A percentile compares a stretch with the other conserved stretches of the same genome.
Conservation (phyloP, 768 basidiomycete species). For the Termitomyces sp. region DNA sequence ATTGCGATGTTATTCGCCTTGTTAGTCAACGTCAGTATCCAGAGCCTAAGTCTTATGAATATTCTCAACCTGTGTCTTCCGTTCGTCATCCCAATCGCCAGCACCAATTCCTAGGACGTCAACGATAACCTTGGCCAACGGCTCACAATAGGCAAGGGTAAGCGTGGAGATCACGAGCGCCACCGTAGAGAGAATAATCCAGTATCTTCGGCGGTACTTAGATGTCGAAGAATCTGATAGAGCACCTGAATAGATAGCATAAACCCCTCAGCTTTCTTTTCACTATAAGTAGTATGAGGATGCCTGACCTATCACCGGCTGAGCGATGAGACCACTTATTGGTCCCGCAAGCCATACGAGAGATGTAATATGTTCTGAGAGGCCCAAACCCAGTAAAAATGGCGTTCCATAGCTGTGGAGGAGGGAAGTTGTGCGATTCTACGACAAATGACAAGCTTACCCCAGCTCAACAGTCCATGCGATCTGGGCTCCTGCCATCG, state of each 20-base stretch:
- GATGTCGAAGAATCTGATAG: conserved; percentile 93
- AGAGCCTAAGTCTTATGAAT: neutral
- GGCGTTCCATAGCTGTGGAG: conserved; percentile 87
- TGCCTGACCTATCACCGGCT: conserved; percentile 87
- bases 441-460: conserved; percentile 36
- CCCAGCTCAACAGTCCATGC: conserved; percentile 95
- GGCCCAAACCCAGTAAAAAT: conserved; percentile 62
- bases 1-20: conserved; percentile 73
- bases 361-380: conserved; percentile 87
- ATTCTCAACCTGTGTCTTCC: conserved; percentile 48
- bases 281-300: conserved; percentile 8
- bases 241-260: conserved; percentile 55
- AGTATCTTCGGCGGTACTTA: conserved; percentile 85
- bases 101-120: conserved; percentile 68
- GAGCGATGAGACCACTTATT: conserved; percentile 90
- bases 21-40: neutral
- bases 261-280: conserved; percentile 20
- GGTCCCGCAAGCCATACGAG: conserved; percentile 96
- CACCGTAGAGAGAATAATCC: conserved; percentile 84
- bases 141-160: conserved; percentile 77
- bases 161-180: conserved; percentile 76
- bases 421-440: conserved; percentile 7
- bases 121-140: conserved; percentile 66
- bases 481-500: conserved; percentile 93
- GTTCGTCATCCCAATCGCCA: conserved; percentile 84